A percentile compares a stretch with the other conserved stretches of the same genome.
phyloP scores from a whole-genome alignment of 176 grass and related monocot genomes.

The Hsuehochloa calcarea region DNA sequence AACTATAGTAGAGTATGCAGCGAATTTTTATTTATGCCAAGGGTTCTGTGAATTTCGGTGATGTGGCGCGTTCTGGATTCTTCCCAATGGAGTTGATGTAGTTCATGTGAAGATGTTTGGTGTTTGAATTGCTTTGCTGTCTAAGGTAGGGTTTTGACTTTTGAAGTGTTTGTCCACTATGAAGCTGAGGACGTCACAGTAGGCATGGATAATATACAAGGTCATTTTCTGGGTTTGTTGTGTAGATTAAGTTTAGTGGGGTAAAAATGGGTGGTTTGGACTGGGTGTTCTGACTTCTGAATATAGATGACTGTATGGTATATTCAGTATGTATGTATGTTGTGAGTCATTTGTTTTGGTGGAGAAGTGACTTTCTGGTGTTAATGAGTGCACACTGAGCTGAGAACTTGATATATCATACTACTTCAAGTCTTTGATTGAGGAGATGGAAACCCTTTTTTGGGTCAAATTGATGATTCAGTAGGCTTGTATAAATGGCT shows the following conservation, averaged over 20 bases:
- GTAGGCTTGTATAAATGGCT: slow-evolving; percentile 7
- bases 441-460: not conserved
- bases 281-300: not conserved
- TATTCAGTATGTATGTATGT: not conserved
- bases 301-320: not conserved
- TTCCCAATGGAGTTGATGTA: not conserved
- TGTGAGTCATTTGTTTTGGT: not conserved
- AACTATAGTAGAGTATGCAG: not conserved
- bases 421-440: not conserved
- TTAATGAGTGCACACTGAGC: not conserved
- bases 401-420: not conserved
- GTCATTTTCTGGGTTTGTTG: not conserved
- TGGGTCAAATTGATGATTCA: not conserved
- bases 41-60: not conserved
- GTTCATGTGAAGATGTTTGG: not conserved
- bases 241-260: not conserved
- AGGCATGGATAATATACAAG: not conserved
- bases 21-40: not conserved
- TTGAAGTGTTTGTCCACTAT: not conserved
- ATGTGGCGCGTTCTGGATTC: not conserved
- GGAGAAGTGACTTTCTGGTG: not conserved
- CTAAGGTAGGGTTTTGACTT: slow-evolving; percentile 17
- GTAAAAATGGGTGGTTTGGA: not conserved
- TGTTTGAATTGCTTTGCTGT: not conserved
- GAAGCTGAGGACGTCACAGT: not conserved